A percentile compares a stretch with the other conserved stretches of the same genome.
Evolutionary conservation across 2,329 filamentous ascomycete species (phyloP).

Genomic region (Xenoacremonium recifei): DNA sequence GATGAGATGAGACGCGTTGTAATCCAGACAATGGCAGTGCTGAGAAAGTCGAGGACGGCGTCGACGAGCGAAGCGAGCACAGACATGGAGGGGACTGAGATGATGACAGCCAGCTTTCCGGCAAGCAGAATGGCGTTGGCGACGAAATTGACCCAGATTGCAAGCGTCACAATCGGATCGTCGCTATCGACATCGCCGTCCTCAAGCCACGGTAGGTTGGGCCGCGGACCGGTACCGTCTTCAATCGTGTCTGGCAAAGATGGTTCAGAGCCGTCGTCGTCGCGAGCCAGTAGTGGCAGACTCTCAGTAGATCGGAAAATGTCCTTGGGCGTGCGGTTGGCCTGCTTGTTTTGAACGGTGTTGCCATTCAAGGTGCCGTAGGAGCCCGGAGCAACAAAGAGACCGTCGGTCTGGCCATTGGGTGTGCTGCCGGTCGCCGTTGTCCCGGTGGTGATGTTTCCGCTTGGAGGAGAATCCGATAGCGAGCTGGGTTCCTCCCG

Average conservation of each 20-base stretch:
- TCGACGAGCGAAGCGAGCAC: slow-evolving; percentile 79
- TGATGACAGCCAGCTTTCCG: slow-evolving; percentile 74
- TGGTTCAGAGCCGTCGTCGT: slow-evolving; percentile 42
- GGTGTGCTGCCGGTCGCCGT: neutral
- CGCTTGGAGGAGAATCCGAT: slow-evolving; percentile 29
- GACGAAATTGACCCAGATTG: slow-evolving; percentile 81
- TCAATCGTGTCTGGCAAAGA: slow-evolving; percentile 19
- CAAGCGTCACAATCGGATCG: slow-evolving; percentile 75
- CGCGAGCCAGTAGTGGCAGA: slow-evolving; percentile 58
- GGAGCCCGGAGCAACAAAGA: slow-evolving; percentile 21
- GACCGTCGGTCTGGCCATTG: too few species aligned
- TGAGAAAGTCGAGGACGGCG: slow-evolving; percentile 76
- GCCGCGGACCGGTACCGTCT: slow-evolving; percentile 39
- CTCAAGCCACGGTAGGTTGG: slow-evolving; percentile 68
- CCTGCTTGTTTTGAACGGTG: slow-evolving; percentile 30
- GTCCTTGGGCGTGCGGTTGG: slow-evolving; percentile 80
- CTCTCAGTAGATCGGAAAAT: slow-evolving; percentile 76
- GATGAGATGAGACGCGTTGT: slow-evolving; percentile 68
- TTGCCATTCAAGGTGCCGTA: slow-evolving; percentile 32
- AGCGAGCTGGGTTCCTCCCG: slow-evolving; percentile 58
- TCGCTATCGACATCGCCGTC: slow-evolving; percentile 71
- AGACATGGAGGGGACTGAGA: slow-evolving; percentile 78
- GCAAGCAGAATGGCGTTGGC: slow-evolving; percentile 75
- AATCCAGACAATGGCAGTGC: slow-evolving; percentile 77
- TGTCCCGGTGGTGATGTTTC: slow-evolving; percentile 12